A percentile compares a stretch with the other conserved stretches of the same genome.
These are phyloP conservation scores for Coccomyxa subellipsoidea DNA, from an alignment of 163 green algal genomes.

Conservation along the genomic window DNA sequence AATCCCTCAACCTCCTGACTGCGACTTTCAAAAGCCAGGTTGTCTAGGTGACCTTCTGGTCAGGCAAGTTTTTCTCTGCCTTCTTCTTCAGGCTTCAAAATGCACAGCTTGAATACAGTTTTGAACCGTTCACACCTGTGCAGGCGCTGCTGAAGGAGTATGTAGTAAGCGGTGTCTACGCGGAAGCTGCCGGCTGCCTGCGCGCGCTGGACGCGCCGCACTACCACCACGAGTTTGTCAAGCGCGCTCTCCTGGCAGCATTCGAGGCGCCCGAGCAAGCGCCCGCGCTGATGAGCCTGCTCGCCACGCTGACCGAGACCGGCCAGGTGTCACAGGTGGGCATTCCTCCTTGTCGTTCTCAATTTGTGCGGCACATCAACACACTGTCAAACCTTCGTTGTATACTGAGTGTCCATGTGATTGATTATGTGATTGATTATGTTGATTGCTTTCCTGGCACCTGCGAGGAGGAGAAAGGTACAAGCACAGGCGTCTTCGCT, in stretches of 20 bases:
- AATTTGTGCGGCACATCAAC: neutral
- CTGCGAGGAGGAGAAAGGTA: too few relatives aligned
- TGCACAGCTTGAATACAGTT: too few relatives aligned
- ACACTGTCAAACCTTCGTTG: neutral
- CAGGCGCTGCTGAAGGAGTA: conserved; percentile 42
- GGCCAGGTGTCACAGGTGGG: conserved; percentile 49
- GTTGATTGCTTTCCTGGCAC: too few relatives aligned
- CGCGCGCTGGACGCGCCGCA: conserved; percentile 69
- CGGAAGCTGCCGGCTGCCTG: conserved; percentile 70
- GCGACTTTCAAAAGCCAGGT: too few relatives aligned
- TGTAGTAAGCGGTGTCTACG: conserved; percentile 34
- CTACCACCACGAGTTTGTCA: conserved; percentile 89
- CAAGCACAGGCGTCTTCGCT: too few relatives aligned
- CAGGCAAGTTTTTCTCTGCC: too few relatives aligned
- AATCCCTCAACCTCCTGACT: too few relatives aligned
- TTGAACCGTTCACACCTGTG: neutral
- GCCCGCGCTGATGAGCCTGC: conserved; percentile 28
- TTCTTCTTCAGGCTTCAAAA: too few relatives aligned
- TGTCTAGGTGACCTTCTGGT: too few relatives aligned
- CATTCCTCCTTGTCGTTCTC: neutral
- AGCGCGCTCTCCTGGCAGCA: conserved; percentile 40
- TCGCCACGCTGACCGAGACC: conserved; percentile 37
- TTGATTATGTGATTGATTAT: too few relatives aligned
- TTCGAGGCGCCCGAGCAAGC: conserved; percentile 32
- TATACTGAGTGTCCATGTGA: neutral